These are phyloP conservation scores for Trichoderma parareesei DNA, from an alignment of 495 filamentous ascomycete genomes.

Conservation along the genomic window DNA sequence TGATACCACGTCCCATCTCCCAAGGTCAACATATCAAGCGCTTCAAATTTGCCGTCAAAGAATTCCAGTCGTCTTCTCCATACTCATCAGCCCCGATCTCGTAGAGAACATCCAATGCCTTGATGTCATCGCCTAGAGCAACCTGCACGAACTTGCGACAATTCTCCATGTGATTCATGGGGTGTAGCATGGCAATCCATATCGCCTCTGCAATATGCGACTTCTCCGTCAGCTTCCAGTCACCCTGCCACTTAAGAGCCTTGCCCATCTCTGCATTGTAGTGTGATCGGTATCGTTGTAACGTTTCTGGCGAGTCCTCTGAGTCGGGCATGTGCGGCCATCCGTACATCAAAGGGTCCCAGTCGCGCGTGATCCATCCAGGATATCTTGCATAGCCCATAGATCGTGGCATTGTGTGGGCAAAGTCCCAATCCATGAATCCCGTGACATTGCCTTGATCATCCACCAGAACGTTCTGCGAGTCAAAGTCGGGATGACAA, in stretches of 20 bases:
- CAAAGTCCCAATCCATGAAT: constrained; percentile 40
- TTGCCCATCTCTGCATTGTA: constrained; percentile 17
- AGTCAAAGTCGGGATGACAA: constrained; percentile 28
- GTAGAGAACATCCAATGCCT: neutral
- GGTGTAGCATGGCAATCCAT: constrained; percentile 17
- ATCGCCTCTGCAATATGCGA: constrained; percentile 15
- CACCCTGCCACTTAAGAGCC: constrained; percentile 12
- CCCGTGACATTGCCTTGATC: constrained; percentile 31
- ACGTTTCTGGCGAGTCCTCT: constrained; percentile 13
- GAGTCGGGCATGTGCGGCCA: constrained; percentile 16
- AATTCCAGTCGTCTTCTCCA: neutral
- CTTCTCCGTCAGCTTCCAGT: constrained; percentile 17
- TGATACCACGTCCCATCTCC: too few species aligned
- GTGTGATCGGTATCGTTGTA: constrained; percentile 14
- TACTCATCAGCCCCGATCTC: neutral
- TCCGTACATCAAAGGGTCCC: constrained; percentile 26
- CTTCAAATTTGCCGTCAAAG: neutral
- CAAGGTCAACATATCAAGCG: neutral
- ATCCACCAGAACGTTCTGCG: constrained; percentile 31
- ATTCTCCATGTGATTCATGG: neutral
- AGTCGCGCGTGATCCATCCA: constrained; percentile 31
- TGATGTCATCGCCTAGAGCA: neutral
- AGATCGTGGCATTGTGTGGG: constrained; percentile 23
- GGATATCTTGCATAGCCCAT: constrained; percentile 26
- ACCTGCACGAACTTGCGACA: neutral